Percentiles rank a stretch among this genome's conserved stretches.
Conservation (phyloP, 2,329 filamentous ascomycete genomes). For the Drechslerella dactyloides region DNA sequence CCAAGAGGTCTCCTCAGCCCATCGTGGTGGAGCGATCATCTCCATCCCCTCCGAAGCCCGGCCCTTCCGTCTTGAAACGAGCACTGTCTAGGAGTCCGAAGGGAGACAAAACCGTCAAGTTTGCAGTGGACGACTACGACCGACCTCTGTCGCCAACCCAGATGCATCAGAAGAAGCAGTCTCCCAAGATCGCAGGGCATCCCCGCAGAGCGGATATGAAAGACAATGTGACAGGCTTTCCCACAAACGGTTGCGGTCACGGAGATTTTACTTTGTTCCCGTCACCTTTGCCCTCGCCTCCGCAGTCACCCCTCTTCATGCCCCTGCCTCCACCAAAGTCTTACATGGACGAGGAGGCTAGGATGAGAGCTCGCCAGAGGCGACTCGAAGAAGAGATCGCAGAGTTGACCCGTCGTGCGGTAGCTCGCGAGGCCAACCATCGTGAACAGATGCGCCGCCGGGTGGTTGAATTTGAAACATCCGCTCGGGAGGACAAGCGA, state of each 20-base stretch:
- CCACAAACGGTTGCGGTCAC: slow-evolving; percentile 40
- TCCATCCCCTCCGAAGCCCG: slow-evolving; percentile 23
- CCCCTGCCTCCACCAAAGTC: slow-evolving; percentile 25
- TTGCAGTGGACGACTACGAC: slow-evolving; percentile 50
- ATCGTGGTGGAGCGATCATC: slow-evolving; percentile 37
- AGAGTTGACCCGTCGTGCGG: slow-evolving; percentile 43
- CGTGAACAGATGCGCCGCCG: slow-evolving; percentile 49
- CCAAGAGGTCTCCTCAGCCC: slow-evolving; percentile 26
- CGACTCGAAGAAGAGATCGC: slow-evolving; percentile 47
- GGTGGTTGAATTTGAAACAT: slow-evolving; percentile 42
- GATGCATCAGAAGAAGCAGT: slow-evolving; percentile 41
- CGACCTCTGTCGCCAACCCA: slow-evolving; percentile 41
- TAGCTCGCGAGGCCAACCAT: slow-evolving; percentile 46
- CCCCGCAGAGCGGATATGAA: slow-evolving; percentile 37
- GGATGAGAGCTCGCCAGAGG: slow-evolving; percentile 46
- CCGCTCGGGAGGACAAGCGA: slow-evolving; percentile 39
- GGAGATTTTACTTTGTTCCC: slow-evolving; percentile 49
- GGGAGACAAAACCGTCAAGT: slow-evolving; percentile 46
- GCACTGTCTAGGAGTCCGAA: slow-evolving; percentile 40
- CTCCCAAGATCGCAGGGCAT: slow-evolving; percentile 42
- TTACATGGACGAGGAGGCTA: slow-evolving; percentile 38
- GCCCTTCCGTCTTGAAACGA: slow-evolving; percentile 40
- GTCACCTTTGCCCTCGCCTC: slow-evolving; percentile 45
- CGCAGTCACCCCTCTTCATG: slow-evolving; percentile 43
- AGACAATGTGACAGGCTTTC: slow-evolving; percentile 41